A percentile compares a stretch with the other conserved stretches of the same genome.
Conservation (phyloP, 192 early-diverging fungal species). For the Coemansia sp. region DNA sequence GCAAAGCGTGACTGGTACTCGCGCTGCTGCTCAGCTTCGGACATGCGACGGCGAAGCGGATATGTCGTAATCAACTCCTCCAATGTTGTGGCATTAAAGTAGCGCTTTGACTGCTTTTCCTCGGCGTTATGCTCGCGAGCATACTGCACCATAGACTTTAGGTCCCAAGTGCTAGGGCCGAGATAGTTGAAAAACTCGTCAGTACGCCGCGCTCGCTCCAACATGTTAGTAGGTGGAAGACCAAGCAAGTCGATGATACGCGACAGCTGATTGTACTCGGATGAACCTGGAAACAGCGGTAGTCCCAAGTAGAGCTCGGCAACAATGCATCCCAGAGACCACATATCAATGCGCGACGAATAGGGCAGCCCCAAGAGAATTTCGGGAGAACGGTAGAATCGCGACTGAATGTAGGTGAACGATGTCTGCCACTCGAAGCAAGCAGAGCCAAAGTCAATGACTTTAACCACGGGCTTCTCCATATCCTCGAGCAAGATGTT, state of each 20-base stretch:
- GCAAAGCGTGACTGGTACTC: constrained; percentile 62
- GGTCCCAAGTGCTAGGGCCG: constrained; percentile 57
- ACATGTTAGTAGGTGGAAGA: constrained; percentile 86
- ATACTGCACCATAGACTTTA: constrained; percentile 85
- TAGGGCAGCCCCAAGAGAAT: constrained; percentile 93
- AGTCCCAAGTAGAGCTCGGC: constrained; percentile 94
- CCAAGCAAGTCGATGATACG: constrained; percentile 95
- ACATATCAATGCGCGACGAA: constrained; percentile 95
- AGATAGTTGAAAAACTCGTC: constrained; percentile 83
- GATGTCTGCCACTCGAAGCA: constrained; percentile 93
- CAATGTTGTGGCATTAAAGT: constrained; percentile 84
- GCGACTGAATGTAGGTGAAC: constrained; percentile 98
- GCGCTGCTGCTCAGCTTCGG: constrained; percentile 44
- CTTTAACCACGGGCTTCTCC: constrained; percentile 91
- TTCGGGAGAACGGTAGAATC: constrained; percentile 96
- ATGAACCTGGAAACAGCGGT: constrained; percentile 93
- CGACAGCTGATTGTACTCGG: constrained; percentile 94
- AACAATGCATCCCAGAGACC: constrained; percentile 98
- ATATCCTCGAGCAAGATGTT: constrained; percentile 89
- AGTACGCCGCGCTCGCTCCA: constrained; percentile 89
- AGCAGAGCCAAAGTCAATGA: constrained; percentile 99
- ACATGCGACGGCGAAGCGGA: constrained; percentile 70
- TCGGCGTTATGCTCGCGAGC: constrained; percentile 73
- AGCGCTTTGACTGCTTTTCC: constrained; percentile 92
- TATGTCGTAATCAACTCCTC: constrained; percentile 86